These are phyloP conservation scores for Stephanodiscus minutulus DNA, from an alignment of 108 stramenopile species.

Conservation along the genomic window DNA sequence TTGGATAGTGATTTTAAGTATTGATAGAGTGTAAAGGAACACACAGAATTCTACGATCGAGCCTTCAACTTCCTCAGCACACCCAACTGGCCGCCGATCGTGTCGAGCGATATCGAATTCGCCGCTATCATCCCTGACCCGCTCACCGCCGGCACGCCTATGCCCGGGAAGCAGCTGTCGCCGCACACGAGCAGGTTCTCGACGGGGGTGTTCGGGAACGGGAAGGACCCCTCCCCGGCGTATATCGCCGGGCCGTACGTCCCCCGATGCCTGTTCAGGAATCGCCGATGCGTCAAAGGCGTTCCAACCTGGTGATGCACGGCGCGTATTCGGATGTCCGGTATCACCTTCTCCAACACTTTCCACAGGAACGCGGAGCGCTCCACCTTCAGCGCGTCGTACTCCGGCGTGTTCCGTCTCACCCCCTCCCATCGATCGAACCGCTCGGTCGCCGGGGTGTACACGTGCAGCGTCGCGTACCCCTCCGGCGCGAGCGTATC, in stretches of 20 bases:
- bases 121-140: slow-evolving; percentile 89
- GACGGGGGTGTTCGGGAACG: slow-evolving; percentile 70
- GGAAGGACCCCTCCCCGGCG: slow-evolving; percentile 81
- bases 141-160: slow-evolving; percentile 91
- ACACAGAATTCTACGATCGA: not conserved
- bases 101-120: slow-evolving; percentile 66
- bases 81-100: slow-evolving; percentile 55
- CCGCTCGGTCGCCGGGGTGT: slow-evolving; percentile 86
- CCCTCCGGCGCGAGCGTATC: slow-evolving; percentile 83
- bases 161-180: slow-evolving; percentile 87
- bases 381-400: slow-evolving; percentile 81
- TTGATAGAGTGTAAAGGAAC: not conserved
- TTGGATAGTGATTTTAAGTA: too few species aligned
- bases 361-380: slow-evolving; percentile 80
- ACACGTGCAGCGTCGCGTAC: slow-evolving; percentile 81
- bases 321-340: slow-evolving; percentile 67
- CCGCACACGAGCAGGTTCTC: slow-evolving; percentile 66
- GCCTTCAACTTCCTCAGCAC: slow-evolving; percentile 42
- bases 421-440: slow-evolving; percentile 77
- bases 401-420: slow-evolving; percentile 72
- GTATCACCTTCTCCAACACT: slow-evolving; percentile 83
- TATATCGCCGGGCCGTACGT: slow-evolving; percentile 87
- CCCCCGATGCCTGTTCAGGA: slow-evolving; percentile 77
- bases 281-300: slow-evolving; percentile 83
- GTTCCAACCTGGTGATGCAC: slow-evolving; percentile 67